Percentiles rank a stretch among this genome's conserved stretches.
Evolutionary conservation across 2,329 filamentous ascomycete genomes (phyloP).

Genomic region (Chrysoporthe puriensis): DNA sequence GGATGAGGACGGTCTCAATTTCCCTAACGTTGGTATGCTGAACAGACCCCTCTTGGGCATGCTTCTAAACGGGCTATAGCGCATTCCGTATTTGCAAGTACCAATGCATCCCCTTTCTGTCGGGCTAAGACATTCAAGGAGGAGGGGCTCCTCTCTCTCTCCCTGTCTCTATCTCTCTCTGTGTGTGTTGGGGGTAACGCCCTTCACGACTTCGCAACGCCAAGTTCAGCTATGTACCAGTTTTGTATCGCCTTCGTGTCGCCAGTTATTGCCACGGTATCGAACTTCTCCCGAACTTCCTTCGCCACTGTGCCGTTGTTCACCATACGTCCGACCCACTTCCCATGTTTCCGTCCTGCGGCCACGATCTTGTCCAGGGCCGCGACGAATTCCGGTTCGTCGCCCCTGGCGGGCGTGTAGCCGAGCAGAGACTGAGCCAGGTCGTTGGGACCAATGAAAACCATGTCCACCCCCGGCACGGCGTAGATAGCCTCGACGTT

Average conservation of each 20-base stretch:
- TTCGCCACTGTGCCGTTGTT: conserved; percentile 49
- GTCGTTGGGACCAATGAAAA: conserved; percentile 52
- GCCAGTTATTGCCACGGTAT: conserved; percentile 49
- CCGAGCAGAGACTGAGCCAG: conserved; percentile 48
- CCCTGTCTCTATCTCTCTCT: background rate
- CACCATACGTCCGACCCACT: conserved; percentile 53
- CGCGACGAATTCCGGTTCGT: conserved; percentile 51
- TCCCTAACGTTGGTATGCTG: background rate
- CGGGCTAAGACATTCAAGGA: background rate
- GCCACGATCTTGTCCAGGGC: conserved; percentile 50
- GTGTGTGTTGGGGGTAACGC: too few species aligned
- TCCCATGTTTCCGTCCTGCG: conserved; percentile 51
- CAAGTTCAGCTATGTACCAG: conserved; percentile 49
- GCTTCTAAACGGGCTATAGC: background rate
- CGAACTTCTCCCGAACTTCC: conserved; percentile 42
- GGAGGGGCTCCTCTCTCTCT: background rate
- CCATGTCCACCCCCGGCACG: conserved; percentile 46
- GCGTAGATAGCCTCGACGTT: conserved; percentile 49
- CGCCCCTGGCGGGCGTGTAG: conserved; percentile 49
- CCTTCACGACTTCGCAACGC: conserved; percentile 41
- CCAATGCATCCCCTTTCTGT: background rate
- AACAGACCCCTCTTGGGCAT: background rate
- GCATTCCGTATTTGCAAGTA: background rate
- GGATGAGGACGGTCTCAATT: too few species aligned
- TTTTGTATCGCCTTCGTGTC: conserved; percentile 54